Conservation (phyloP, 768 basidiomycete species). For the Phallus indusiatus region DNA sequence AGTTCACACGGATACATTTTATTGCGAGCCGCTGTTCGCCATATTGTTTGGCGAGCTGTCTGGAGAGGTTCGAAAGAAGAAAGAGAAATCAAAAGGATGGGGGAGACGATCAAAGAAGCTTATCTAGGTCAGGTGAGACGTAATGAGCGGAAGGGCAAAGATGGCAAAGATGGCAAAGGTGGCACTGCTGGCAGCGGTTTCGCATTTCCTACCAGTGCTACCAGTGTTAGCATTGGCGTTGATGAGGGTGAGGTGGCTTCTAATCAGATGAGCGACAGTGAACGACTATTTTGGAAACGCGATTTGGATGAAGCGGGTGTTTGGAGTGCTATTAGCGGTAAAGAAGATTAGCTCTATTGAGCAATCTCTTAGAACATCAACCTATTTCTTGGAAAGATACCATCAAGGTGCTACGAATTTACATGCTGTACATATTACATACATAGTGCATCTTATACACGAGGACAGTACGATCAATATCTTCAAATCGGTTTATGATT, state of each 20-base stretch:
- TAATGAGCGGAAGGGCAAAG: neutral
- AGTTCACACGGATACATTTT: slow-evolving; percentile 85
- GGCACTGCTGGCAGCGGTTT: no score
- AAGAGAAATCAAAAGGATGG: slow-evolving; percentile 42
- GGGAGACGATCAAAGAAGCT: slow-evolving; percentile 42
- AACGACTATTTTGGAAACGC: neutral
- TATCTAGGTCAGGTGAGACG: slow-evolving; percentile 22
- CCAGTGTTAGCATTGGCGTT: neutral
- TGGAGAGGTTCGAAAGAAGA: slow-evolving; percentile 72
- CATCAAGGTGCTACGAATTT: no score
- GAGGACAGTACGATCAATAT: neutral
- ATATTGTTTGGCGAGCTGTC: slow-evolving; percentile 61
- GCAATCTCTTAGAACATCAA: no score
- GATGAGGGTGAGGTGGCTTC: neutral
- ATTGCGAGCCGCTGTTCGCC: slow-evolving; percentile 50
- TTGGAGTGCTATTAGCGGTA: neutral
- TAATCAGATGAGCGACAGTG: neutral
- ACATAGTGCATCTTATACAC: neutral
- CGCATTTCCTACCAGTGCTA: neutral
- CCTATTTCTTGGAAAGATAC: no score
- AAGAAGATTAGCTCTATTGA: neutral
- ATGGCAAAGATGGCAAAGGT: neutral
- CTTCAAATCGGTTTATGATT: no score
- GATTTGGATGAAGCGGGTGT: neutral
- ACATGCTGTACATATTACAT: no score